Conservation (phyloP, 176 grass and related monocot species). For the Rhipidocladum racemiflorum region DNA sequence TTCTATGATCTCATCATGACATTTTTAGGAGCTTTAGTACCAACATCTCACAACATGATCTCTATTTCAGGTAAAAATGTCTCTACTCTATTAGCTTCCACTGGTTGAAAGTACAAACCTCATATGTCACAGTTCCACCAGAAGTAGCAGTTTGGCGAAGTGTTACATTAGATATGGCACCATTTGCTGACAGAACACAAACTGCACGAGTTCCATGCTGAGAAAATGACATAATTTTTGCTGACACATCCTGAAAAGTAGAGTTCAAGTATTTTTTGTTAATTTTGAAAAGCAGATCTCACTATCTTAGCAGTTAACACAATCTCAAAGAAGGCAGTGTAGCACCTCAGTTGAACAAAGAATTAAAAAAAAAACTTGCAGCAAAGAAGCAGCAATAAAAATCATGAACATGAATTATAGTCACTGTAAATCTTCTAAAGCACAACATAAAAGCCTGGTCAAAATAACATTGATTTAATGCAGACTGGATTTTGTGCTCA, state of each 20-base stretch:
- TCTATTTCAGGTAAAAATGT: neutral
- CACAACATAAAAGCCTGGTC: neutral
- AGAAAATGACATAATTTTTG: constrained; percentile 95
- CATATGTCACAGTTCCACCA: constrained; percentile 98
- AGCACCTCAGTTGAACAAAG: neutral
- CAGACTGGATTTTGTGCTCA: neutral
- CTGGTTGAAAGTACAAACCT: constrained; percentile 53
- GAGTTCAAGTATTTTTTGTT: neutral
- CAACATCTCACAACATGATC: neutral
- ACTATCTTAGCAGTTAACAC: constrained; percentile 23
- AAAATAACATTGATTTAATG: neutral
- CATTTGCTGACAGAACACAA: constrained; percentile 97
- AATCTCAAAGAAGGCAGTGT: neutral
- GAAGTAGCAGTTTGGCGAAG: constrained; percentile 91
- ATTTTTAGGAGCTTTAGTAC: neutral
- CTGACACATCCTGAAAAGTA: constrained; percentile 78
- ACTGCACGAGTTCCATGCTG: constrained; percentile 74
- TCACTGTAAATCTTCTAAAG: neutral
- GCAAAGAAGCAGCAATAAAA: neutral
- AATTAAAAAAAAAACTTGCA: neutral
- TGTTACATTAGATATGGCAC: constrained; percentile 94
- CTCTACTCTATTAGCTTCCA: neutral
- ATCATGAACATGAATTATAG: neutral
- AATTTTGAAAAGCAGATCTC: neutral
- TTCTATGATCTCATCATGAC: neutral